Evolutionary conservation across 78 protist species (phyloP), one percentile per base, ranked within the genome.

Genomic region (Chrysochromulina tobinii): DNA sequence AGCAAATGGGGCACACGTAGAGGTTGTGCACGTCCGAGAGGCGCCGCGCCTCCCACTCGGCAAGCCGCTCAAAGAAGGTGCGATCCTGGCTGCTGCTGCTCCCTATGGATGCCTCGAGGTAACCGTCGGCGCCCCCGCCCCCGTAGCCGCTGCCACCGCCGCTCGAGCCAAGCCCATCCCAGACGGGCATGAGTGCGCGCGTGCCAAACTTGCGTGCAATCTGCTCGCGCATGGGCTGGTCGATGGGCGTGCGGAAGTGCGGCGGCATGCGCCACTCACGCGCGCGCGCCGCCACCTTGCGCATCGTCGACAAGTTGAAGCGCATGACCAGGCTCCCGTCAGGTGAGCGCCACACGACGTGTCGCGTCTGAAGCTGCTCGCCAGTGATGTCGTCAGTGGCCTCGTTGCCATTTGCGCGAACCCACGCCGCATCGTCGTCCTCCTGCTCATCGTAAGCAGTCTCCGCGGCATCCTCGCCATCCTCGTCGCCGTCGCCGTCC

Each of bases 261-360:
- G 77, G 77, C 77, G 77, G 77, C 77, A 11, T 2, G 50, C 77
- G 27, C 77, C 77, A 68, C 51, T 12, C 77, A 50, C 50, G 48
- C 77, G 77, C 77, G 77, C 64, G 12, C 12, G 64, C 64, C 23
- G 23, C 7, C 64, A 59, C 64, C 77, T 17, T n/a, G 48, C 27
- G 77, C 77, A 68, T 11, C 27, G 77, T 68, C 48, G 77, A n/a
- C 27, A 68, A n/a, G 77, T 68, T 68, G 77, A 68, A 68, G 77
- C 77, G 77, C 51, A n/a, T 9, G 50, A 8, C 8, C 51, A 21
- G 5, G 21, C 51, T 2, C 21, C 77, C 77, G 77, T 68, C 77
- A 8, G 77, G 77, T 50, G 77, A 17, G 50, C 14, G 14, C 77
- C 77, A 68, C 48, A 7, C 3, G 21, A n/a, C 77, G 50, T 68